Percentiles rank a stretch among this genome's conserved stretches.
These are phyloP conservation scores for Xenoacremonium recifei DNA, from an alignment of 2,329 filamentous ascomycete genomes.

Conservation along the genomic window DNA sequence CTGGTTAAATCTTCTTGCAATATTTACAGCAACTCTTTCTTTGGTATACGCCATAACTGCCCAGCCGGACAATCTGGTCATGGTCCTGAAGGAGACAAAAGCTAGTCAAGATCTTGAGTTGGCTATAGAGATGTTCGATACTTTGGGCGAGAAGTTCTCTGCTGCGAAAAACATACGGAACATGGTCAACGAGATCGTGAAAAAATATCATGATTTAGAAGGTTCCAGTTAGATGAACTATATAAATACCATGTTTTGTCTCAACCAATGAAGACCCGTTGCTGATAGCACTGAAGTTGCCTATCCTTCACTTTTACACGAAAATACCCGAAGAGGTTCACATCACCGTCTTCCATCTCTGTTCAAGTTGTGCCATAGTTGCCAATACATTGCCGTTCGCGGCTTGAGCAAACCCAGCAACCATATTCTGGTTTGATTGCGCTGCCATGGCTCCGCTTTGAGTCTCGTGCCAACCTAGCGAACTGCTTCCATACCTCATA, in stretches of 20 bases:
- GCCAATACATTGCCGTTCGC: too few relatives aligned
- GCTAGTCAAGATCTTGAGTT: slow-evolving; percentile 31
- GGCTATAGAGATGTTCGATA: slow-evolving; percentile 30
- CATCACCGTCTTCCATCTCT: too few relatives aligned
- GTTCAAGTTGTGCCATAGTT: too few relatives aligned
- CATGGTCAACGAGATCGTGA: slow-evolving; percentile 24
- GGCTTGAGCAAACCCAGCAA: too few relatives aligned
- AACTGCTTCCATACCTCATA: too few relatives aligned
- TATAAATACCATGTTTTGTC: not conserved
- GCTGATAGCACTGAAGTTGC: too few relatives aligned
- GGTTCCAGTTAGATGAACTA: too few relatives aligned
- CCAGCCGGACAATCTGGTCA: slow-evolving; percentile 31
- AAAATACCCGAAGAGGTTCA: too few relatives aligned
- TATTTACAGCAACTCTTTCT: slow-evolving; percentile 42
- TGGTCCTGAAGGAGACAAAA: slow-evolving; percentile 23
- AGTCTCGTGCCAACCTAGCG: too few relatives aligned
- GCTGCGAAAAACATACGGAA: slow-evolving; percentile 27
- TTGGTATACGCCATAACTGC: slow-evolving; percentile 43
- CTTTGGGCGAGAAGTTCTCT: slow-evolving; percentile 29
- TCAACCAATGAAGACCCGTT: not conserved
- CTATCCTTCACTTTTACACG: too few relatives aligned
- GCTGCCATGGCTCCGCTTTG: too few relatives aligned
- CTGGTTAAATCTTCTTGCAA: slow-evolving; percentile 38
- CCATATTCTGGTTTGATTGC: too few relatives aligned
- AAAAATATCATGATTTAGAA: slow-evolving; percentile 15